Evolutionary conservation across 1,284 basidiomycete species (phyloP).

Genomic region (Melampsora larici-populina): DNA sequence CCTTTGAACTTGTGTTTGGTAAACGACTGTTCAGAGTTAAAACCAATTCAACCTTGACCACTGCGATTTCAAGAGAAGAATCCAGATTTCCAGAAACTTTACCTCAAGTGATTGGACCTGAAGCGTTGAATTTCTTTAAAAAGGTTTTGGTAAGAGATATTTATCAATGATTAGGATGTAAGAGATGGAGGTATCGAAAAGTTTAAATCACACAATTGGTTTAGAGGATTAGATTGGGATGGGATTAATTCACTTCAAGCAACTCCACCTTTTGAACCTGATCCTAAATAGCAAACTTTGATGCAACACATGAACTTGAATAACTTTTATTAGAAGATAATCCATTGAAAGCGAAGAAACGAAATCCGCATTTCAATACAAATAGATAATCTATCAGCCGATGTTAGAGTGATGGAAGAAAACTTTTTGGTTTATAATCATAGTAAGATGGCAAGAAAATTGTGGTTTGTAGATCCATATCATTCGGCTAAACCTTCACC

Average conservation of each 20-base stretch:
- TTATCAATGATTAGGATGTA: slow-evolving; percentile 72
- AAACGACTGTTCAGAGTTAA: too few species aligned
- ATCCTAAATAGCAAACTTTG: slow-evolving; percentile 97
- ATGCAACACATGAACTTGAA: slow-evolving; percentile 97
- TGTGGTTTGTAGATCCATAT: slow-evolving; percentile 69
- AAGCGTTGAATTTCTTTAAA: slow-evolving; percentile 20
- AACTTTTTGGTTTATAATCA: slow-evolving; percentile 78
- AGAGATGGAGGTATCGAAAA: slow-evolving; percentile 63
- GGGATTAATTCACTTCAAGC: slow-evolving; percentile 75
- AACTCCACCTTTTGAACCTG: slow-evolving; percentile 82
- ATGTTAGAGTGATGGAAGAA: slow-evolving; percentile 97
- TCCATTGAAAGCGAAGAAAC: slow-evolving; percentile 86
- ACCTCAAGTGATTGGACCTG: slow-evolving; percentile 21
- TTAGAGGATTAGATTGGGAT: slow-evolving; percentile 79
- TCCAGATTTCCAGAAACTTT: slow-evolving; percentile 31
- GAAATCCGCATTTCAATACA: slow-evolving; percentile 86
- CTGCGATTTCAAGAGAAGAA: slow-evolving; percentile 64
- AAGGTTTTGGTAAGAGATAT: slow-evolving; percentile 84
- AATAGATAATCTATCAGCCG: slow-evolving; percentile 74
- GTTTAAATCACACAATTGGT: slow-evolving; percentile 54
- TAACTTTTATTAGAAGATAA: slow-evolving; percentile 94
- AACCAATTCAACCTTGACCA: too few species aligned
- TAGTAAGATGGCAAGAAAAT: slow-evolving; percentile 63
- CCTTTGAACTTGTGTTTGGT: too few species aligned
- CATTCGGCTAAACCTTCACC: too few species aligned